Percentiles rank a stretch among this genome's conserved stretches.
Conservation (phyloP, 2,329 filamentous ascomycete genomes). For the Alternaria sp. region DNA sequence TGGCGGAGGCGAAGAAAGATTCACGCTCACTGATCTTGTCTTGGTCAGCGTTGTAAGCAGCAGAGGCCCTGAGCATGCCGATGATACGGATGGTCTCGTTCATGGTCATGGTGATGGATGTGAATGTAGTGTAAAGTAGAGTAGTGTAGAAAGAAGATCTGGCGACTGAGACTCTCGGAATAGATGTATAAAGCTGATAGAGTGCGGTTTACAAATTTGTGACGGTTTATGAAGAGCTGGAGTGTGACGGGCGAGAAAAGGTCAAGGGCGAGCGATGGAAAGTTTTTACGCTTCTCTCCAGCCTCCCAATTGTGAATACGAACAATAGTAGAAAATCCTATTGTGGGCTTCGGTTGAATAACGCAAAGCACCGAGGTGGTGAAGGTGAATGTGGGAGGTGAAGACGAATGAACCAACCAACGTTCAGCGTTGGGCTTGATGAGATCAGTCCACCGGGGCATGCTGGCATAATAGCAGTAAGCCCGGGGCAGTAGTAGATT, state of each 20-base stretch:
- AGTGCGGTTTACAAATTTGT: slow-evolving; percentile 1
- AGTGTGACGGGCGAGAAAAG: slow-evolving; percentile 5
- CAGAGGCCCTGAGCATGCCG: slow-evolving; percentile 36
- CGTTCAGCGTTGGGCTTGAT: slow-evolving; percentile 3
- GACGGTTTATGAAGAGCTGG: neutral
- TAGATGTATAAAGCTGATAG: slow-evolving; percentile 7
- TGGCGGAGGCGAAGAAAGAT: slow-evolving; percentile 10
- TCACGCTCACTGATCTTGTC: slow-evolving; percentile 26
- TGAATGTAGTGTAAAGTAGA: slow-evolving; percentile 1
- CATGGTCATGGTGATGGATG: slow-evolving; percentile 27
- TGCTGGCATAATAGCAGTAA: slow-evolving; percentile 2
- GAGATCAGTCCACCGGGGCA: neutral
- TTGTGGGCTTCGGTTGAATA: slow-evolving; percentile 19
- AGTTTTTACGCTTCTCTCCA: neutral
- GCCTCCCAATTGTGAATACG: slow-evolving; percentile 4
- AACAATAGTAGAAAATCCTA: slow-evolving; percentile 14
- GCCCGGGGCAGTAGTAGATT: neutral
- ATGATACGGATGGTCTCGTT: slow-evolving; percentile 34
- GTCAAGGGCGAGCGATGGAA: slow-evolving; percentile 3
- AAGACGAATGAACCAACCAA: slow-evolving; percentile 9
- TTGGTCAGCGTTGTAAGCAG: slow-evolving; percentile 31
- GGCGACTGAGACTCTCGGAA: slow-evolving; percentile 1
- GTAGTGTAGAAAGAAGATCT: neutral
- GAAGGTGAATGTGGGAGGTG: slow-evolving; percentile 26
- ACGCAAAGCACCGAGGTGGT: slow-evolving; percentile 16